Conservation (phyloP, 1,284 basidiomycete genomes). For the Microbotryum lychnidis-dioicae region DNA sequence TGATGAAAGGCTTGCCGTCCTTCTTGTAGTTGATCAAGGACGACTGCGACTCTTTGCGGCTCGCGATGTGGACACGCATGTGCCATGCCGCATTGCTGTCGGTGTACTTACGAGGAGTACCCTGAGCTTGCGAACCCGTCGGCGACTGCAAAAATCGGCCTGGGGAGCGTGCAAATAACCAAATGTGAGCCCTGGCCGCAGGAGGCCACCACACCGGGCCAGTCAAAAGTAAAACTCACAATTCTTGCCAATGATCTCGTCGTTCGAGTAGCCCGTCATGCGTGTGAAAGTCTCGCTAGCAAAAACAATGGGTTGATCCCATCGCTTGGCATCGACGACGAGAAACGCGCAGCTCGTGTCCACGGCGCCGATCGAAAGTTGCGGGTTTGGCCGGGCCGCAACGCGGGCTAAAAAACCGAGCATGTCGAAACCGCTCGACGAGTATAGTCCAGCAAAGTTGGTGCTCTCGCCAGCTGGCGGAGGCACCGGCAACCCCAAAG, state of each 20-base stretch:
- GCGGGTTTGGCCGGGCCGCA: slow-evolving; percentile 62
- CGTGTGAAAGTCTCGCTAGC: slow-evolving; percentile 69
- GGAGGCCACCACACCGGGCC: background rate
- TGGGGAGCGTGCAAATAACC: slow-evolving; percentile 1
- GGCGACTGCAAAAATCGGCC: slow-evolving; percentile 58
- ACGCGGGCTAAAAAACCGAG: slow-evolving; percentile 72
- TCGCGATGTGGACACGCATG: slow-evolving; percentile 57
- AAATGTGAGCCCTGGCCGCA: background rate
- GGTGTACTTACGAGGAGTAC: slow-evolving; percentile 59
- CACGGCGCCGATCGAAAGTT: slow-evolving; percentile 74
- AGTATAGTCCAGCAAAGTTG: slow-evolving; percentile 53
- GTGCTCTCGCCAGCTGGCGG: slow-evolving; percentile 16
- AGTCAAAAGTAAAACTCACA: slow-evolving; percentile 43
- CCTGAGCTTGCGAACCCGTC: slow-evolving; percentile 51
- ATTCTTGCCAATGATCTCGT: slow-evolving; percentile 76
- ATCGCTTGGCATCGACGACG: slow-evolving; percentile 70
- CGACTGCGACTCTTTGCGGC: slow-evolving; percentile 78
- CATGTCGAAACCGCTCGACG: slow-evolving; percentile 80
- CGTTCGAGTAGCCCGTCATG: slow-evolving; percentile 72
- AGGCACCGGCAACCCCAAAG: slow-evolving; percentile 28
- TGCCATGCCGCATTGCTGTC: slow-evolving; percentile 54
- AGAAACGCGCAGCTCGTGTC: slow-evolving; percentile 84
- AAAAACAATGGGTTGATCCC: slow-evolving; percentile 79
- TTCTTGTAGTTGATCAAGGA: slow-evolving; percentile 81
- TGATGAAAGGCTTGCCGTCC: slow-evolving; percentile 66